Evolutionary conservation across 345 rosid genomes (phyloP), one percentile per base, ranked within the genome.

Genomic region (Eucalyptus pauciflora): DNA sequence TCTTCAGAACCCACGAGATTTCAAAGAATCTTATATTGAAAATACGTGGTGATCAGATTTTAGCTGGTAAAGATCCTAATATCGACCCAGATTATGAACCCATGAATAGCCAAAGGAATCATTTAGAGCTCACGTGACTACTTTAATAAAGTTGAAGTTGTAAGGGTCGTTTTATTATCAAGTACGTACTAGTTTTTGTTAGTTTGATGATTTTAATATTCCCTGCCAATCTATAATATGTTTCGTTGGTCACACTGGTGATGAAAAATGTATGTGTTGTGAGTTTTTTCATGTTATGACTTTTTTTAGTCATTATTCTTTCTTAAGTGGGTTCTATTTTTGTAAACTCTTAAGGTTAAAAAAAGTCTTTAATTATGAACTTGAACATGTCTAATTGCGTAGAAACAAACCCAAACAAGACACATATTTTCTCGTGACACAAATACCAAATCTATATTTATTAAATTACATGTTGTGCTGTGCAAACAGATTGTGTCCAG

Each of bases 381-480:
- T 64, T 29, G 18, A 64, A 64, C 37, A 64, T n/a, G 76, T 64
- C 76, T 64, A 64, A 7, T 6, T 64, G 10, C 7, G 37, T 64
- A 2, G 71, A 64, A 64, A 64, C 16, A 4, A 7, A n/a, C 18
- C 71, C 67, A 16, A n/a, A 1, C 15, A 64, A 64, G 71, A 64
- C 10, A 9, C 17, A n/a, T 7, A 13, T 22, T 64, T 14, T 64
- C 37, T n/a, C 15, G 37, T 29, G 37, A 15, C 37, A 64, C 71
- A 64, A 71, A 64, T n/a, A 17, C 71, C 24, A 7, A 2, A n/a
- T 64, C 37, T 0, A 64, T 13, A 14, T n/a, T 8, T n/a, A 8
- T 15, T n/a, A n/a, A 64, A 64, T 64, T n/a, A 7, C 37, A 5
- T 60, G 2, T 1, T 27, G 8, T 11, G n/a, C 1, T 1, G 1